Base-by-base conservation (phyloP, 2,329 filamentous ascomycete genomes). In the Exophiala sp. region DNA sequence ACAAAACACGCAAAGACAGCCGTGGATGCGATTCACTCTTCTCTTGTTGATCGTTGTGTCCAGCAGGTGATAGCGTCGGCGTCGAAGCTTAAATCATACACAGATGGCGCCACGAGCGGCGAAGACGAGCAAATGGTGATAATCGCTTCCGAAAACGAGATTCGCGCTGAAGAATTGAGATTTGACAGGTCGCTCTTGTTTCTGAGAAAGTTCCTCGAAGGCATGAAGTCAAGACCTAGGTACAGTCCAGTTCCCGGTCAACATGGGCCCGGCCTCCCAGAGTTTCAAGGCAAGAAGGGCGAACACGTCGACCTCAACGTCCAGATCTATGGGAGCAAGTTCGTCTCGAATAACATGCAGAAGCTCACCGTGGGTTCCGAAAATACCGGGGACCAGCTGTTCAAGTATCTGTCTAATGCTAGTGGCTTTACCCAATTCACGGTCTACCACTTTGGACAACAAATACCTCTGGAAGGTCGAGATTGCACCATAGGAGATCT, bases 361-460 rank as follows among this genome's bases (percentile, higher is more conserved):
- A 58, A 56, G 22, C 19, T 58, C 14, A 71, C 71, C 22, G 83
- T 93, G 58, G 86, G 86, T 1, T 76, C 78, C 38, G 74, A 79
- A 21, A 88, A 90, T 50, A 93, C 85, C 0, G 77, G 80, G 5
- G 77, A 79, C 1, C 83, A 86, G 35, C 70, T 95, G 3, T 73
- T 86, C 23, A 80, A 82, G 14, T 81, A 76, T 50, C 67, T 95
- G 34, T 76, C 78, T 24, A 75, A 82, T 52, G 78, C 77, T 13
- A 91, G 86, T 0, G 85, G 86, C 0, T 93, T 90, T 62, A 78
- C 82, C 3, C 87, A 85, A 60, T 86, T 88, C 60, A 82, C 80
- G 2, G 72, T 87, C 1, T 91, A 88, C 63, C 82, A 57, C 22
- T 27, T 37, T 24, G 59, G 59, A 19, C 50, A 49, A 37, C 46